Evolutionary conservation across 2,329 filamentous ascomycete species (phyloP).

Genomic region (Colletotrichum sidae): DNA sequence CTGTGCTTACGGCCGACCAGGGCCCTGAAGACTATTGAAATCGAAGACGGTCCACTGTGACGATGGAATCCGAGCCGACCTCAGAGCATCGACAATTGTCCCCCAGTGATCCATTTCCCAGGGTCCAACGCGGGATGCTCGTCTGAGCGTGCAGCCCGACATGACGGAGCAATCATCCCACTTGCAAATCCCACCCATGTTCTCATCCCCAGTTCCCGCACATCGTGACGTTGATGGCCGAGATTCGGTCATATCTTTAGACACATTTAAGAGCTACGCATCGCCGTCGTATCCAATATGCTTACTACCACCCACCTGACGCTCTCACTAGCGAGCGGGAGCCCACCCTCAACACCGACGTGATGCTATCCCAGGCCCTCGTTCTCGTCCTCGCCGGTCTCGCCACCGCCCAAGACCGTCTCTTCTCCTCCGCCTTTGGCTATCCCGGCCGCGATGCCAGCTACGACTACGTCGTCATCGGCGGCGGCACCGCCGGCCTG

Average conservation of each 20-base stretch:
- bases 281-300: not conserved
- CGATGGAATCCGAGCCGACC: slow-evolving; percentile 15
- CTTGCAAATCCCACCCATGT: not conserved
- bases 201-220: not conserved
- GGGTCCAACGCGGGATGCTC: not conserved
- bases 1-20: slow-evolving; percentile 20
- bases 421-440: slow-evolving; percentile 35
- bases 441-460: slow-evolving; percentile 36
- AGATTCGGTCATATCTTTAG: not conserved
- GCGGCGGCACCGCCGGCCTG: slow-evolving; percentile 53
- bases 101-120: slow-evolving; percentile 1
- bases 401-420: slow-evolving; percentile 15
- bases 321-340: not conserved
- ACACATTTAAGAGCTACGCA: not conserved
- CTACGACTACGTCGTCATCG: slow-evolving; percentile 44
- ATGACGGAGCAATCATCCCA: not conserved
- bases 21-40: slow-evolving; percentile 23
- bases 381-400: slow-evolving; percentile 1
- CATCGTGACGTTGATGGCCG: not conserved
- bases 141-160: not conserved
- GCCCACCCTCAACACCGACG: not conserved
- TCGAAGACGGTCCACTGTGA: slow-evolving; percentile 8
- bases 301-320: not conserved
- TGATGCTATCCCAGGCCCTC: slow-evolving; percentile 2
- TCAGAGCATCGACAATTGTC: not conserved